A percentile compares a stretch with the other conserved stretches of the same genome.
phyloP scores from a whole-genome alignment of 345 rosid genomes.

The Sonneratia caseolaris region DNA sequence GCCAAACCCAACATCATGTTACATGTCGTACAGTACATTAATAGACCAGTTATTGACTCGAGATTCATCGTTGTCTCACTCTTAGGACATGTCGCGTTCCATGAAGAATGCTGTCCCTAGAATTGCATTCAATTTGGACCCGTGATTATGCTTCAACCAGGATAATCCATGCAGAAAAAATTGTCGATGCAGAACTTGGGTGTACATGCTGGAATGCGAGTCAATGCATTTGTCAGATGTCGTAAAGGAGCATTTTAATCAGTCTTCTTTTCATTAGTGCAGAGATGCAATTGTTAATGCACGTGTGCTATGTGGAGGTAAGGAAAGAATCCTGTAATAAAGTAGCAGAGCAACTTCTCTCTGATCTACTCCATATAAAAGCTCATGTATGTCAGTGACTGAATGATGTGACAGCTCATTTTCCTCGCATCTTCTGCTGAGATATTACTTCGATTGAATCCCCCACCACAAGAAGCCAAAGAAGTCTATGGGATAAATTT shows the following conservation, averaged over 20 bases:
- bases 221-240: too few species aligned
- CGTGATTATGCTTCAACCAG: not conserved
- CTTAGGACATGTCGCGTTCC: not conserved
- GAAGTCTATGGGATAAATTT: not conserved
- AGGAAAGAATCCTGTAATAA: too few species aligned
- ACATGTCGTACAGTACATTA: not conserved
- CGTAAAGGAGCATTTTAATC: too few species aligned
- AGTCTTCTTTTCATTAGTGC: too few species aligned
- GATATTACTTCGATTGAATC: not conserved
- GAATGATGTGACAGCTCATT: too few species aligned
- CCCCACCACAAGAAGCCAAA: not conserved
- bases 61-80: not conserved
- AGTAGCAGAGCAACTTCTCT: too few species aligned
- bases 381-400: too few species aligned
- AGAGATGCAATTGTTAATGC: too few species aligned
- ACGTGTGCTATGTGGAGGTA: too few species aligned
- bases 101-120: not conserved
- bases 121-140: not conserved
- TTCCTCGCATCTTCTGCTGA: too few species aligned
- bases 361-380: too few species aligned
- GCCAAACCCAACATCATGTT: not conserved
- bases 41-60: not conserved
- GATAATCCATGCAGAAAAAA: not conserved
- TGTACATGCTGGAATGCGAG: not conserved
- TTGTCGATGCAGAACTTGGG: not conserved